These are phyloP conservation scores for Cystoisospora suis DNA, from an alignment of 169 alveolate species.

Conservation along the genomic window DNA sequence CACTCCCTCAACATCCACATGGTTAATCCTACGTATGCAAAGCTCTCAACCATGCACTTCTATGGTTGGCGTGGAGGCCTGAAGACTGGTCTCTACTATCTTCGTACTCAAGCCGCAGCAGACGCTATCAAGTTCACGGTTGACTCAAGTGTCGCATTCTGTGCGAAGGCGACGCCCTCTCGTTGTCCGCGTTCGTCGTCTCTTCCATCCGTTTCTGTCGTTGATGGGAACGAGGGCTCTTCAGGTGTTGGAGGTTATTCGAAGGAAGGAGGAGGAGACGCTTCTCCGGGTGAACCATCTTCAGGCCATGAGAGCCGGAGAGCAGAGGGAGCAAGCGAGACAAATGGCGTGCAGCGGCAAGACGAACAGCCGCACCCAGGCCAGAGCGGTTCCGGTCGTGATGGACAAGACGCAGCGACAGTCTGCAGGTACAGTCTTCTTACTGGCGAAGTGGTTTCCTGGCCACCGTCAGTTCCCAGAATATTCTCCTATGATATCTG, in stretches of 20 bases:
- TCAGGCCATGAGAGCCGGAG: no score
- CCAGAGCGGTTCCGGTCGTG: no score
- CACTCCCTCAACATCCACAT: conserved; percentile 95
- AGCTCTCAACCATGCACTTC: conserved; percentile 97
- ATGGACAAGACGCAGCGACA: no score
- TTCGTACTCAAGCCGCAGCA: conserved; percentile 97
- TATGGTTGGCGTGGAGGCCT: conserved; percentile 98
- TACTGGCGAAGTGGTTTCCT: no score
- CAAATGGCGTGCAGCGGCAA: no score
- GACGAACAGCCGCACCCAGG: no score
- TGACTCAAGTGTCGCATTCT: conserved; percentile 73
- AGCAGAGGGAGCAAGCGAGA: no score
- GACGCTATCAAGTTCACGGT: conserved; percentile 98
- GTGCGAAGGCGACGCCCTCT: conserved; percentile 12
- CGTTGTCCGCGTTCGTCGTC: background rate
- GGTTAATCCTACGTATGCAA: conserved; percentile 94
- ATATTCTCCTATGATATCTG: no score
- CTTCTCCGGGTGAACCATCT: no score
- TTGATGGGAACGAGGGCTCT: background rate
- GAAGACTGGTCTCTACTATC: conserved; percentile 97
- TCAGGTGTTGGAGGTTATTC: background rate
- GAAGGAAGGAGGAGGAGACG: background rate
- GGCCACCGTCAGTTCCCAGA: no score
- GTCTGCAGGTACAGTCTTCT: no score
- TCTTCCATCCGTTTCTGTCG: no score